phyloP scores from a whole-genome alignment of 495 filamentous ascomycete genomes.

The Cercophora scortea region DNA sequence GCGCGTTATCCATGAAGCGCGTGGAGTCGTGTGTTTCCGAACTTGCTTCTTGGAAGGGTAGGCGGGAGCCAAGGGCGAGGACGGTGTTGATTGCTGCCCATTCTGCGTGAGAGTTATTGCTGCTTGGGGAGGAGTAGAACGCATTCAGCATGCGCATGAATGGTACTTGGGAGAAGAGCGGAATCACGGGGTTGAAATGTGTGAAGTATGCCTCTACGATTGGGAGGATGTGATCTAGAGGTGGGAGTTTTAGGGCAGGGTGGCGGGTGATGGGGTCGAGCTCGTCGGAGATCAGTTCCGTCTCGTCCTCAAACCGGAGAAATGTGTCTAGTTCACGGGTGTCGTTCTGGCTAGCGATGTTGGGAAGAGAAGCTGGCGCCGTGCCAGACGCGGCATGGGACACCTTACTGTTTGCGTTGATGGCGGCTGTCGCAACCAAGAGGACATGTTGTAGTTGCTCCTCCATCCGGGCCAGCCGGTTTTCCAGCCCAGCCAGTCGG shows the following conservation, averaged over 20 bases:
- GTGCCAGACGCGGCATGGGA: too few relatives aligned
- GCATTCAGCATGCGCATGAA: conserved; percentile 21
- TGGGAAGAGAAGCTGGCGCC: not conserved
- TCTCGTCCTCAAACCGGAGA: not conserved
- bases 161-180: conserved; percentile 18
- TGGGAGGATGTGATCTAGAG: conserved; percentile 18
- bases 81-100: too few relatives aligned
- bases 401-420: not conserved
- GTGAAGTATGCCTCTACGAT: conserved; percentile 21
- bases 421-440: not conserved
- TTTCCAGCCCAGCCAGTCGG: conserved; percentile 12
- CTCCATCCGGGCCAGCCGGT: conserved; percentile 25
- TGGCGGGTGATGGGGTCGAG: not conserved
- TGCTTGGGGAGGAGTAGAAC: too few relatives aligned
- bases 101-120: too few relatives aligned
- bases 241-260: conserved; percentile 8
- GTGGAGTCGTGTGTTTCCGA: too few relatives aligned
- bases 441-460: conserved; percentile 21
- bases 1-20: too few relatives aligned
- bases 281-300: not conserved
- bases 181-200: conserved; percentile 24
- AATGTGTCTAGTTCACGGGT: not conserved
- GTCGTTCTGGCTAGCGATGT: not conserved
- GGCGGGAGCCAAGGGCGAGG: too few relatives aligned
- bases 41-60: too few relatives aligned